Evolutionary conservation across 108 stramenopile species (phyloP).

Genomic region (Fistulifera solaris): DNA sequence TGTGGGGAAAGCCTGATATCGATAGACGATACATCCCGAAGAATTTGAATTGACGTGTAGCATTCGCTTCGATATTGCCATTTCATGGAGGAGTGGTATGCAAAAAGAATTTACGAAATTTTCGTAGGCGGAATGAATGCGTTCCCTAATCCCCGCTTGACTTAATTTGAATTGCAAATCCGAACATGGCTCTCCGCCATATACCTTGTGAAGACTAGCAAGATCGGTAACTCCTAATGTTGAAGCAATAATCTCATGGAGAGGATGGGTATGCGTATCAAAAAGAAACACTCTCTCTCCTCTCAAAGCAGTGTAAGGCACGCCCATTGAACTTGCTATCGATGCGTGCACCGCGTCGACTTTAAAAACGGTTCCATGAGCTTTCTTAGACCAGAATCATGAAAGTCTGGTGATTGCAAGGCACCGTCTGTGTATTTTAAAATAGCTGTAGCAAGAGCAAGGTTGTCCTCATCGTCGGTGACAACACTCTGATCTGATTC

Average conservation of each 20-base stretch:
- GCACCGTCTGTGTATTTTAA: no score
- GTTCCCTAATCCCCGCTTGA: conserved; percentile 21
- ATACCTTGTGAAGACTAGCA: conserved; percentile 33
- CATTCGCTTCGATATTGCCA: conserved; percentile 43
- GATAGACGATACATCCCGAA: conserved; percentile 33
- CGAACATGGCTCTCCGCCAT: conserved; percentile 7
- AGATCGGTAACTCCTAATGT: conserved; percentile 48
- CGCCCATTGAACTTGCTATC: conserved; percentile 53
- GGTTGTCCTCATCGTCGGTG: background rate
- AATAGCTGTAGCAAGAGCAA: no score
- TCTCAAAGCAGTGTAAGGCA: conserved; percentile 53
- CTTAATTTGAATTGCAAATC: conserved; percentile 33
- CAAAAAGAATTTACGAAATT: conserved; percentile 62
- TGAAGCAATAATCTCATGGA: conserved; percentile 46
- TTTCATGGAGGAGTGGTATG: conserved; percentile 59
- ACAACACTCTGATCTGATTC: conserved; percentile 5
- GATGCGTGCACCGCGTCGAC: conserved; percentile 21
- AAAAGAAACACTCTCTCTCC: conserved; percentile 53
- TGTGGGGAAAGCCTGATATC: conserved; percentile 69
- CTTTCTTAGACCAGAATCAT: conserved; percentile 12
- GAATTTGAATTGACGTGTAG: conserved; percentile 25
- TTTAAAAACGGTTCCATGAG: conserved; percentile 29
- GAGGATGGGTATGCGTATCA: conserved; percentile 49
- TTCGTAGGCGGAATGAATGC: conserved; percentile 56
- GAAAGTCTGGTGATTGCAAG: background rate